These are phyloP conservation scores for Pueraria montana DNA, from an alignment of 306 rosid species.

Conservation along the genomic window DNA sequence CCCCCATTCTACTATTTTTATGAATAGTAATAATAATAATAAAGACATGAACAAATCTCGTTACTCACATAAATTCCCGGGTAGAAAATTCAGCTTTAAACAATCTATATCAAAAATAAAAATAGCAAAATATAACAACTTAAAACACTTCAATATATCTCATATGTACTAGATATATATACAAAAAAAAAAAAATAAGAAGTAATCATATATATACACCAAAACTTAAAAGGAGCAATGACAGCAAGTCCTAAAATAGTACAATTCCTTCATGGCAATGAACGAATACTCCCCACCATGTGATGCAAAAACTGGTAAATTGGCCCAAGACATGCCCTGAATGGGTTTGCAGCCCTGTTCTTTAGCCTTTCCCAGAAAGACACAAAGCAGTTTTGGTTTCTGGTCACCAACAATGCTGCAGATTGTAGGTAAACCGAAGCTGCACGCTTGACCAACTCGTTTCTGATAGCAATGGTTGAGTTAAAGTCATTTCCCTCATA, in stretches of 20 bases:
- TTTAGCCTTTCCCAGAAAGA: conserved; percentile 61
- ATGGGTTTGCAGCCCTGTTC: conserved; percentile 45
- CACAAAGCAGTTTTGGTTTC: conserved; percentile 50
- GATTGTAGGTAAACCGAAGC: conserved; percentile 79
- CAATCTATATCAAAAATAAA: not conserved
- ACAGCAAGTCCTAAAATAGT: not conserved
- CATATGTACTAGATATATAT: too few species aligned
- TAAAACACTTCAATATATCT: too few species aligned
- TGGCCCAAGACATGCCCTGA: conserved; percentile 57
- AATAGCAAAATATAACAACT: not conserved
- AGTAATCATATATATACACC: too few species aligned
- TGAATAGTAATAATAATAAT: too few species aligned
- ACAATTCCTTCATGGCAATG: conserved; percentile 30
- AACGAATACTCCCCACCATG: conserved; percentile 37
- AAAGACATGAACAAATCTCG: too few species aligned
- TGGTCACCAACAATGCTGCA: conserved; percentile 52
- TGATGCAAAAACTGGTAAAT: conserved; percentile 54
- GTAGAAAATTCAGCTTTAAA: not conserved
- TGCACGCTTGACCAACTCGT: conserved; percentile 70
- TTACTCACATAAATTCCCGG: not conserved
- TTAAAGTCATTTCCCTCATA: conserved; percentile 59
- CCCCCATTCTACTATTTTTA: too few species aligned
- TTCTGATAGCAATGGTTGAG: conserved; percentile 60
- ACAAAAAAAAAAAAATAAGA: too few species aligned
- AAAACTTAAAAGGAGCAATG: not conserved